phyloP scores from a whole-genome alignment of 352 stramenopile species.

The Aphanomyces invadans region DNA sequence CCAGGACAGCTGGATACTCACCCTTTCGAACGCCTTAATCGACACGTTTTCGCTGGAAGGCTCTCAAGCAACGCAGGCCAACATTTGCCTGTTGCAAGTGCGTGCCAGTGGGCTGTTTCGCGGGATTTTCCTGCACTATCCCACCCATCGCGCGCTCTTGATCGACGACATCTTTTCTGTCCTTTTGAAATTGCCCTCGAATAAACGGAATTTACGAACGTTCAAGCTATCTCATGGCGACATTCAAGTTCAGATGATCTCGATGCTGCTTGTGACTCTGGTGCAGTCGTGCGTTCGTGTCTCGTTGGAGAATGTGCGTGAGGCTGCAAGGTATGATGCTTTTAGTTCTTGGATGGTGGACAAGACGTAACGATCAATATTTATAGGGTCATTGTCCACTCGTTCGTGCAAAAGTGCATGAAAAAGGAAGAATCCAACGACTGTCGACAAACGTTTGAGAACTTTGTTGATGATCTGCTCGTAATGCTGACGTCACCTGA shows the following conservation, averaged over 20 bases:
- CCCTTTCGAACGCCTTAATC: conserved; percentile 60
- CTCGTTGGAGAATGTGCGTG: conserved; percentile 32
- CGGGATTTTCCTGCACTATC: conserved; percentile 58
- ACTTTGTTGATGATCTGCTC: conserved; percentile 78
- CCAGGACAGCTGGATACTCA: conserved; percentile 62
- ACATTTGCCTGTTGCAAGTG: conserved; percentile 43
- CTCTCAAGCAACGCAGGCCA: conserved; percentile 35
- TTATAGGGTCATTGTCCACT: conserved; percentile 32
- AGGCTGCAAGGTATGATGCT: conserved; percentile 27
- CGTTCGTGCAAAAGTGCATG: conserved; percentile 62
- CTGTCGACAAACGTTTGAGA: conserved; percentile 64
- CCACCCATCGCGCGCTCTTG: conserved; percentile 46
- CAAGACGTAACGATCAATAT: no score
- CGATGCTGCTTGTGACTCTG: conserved; percentile 52
- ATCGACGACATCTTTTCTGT: conserved; percentile 61
- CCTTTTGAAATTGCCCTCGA: conserved; percentile 68
- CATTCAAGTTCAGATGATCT: conserved; percentile 54
- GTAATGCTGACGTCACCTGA: conserved; percentile 73
- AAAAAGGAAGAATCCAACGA: conserved; percentile 78
- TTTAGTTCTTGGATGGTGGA: no score
- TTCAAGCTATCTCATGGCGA: conserved; percentile 53
- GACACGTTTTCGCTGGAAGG: conserved; percentile 64
- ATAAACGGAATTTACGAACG: conserved; percentile 61
- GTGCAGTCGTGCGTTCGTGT: conserved; percentile 39
- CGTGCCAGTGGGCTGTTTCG: conserved; percentile 52